These are phyloP conservation scores for Aciculosporium take DNA, from an alignment of 2,329 filamentous ascomycete species.

Conservation along the genomic window DNA sequence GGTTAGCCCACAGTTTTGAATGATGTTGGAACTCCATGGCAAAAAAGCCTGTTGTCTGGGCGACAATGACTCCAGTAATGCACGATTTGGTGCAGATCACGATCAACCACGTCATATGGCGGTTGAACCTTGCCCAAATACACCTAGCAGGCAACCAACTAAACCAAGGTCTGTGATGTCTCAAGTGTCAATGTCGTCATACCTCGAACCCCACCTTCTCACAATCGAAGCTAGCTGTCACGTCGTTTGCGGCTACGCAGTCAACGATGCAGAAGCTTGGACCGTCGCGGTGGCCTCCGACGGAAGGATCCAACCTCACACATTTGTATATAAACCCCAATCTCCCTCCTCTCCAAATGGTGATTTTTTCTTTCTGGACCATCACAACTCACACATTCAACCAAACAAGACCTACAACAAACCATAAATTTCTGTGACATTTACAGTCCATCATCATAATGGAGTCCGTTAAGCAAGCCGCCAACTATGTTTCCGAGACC, in stretches of 20 bases:
- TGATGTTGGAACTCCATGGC: too few species aligned
- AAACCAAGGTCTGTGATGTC: too few species aligned
- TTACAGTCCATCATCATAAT: slow-evolving; percentile 19
- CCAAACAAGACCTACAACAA: slow-evolving; percentile 1
- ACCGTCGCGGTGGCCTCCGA: background rate
- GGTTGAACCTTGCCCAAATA: background rate
- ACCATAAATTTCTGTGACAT: slow-evolving; percentile 4
- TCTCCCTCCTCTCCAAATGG: background rate
- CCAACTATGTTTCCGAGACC: slow-evolving; percentile 56
- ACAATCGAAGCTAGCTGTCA: background rate
- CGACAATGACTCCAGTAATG: background rate
- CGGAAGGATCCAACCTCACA: background rate
- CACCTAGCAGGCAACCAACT: too few species aligned
- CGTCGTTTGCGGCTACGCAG: background rate
- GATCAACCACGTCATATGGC: background rate
- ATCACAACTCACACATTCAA: slow-evolving; percentile 9
- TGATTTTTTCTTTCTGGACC: background rate
- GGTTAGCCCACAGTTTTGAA: background rate
- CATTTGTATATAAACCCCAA: slow-evolving; percentile 3
- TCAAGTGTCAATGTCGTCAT: slow-evolving; percentile 1
- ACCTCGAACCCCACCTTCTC: background rate
- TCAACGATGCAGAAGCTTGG: background rate
- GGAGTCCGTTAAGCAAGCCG: slow-evolving; percentile 43
- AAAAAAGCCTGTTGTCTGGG: background rate
- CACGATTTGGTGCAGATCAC: background rate